Conservation (phyloP, 2,329 filamentous ascomycete species). For the Apiospora malaysiana region DNA sequence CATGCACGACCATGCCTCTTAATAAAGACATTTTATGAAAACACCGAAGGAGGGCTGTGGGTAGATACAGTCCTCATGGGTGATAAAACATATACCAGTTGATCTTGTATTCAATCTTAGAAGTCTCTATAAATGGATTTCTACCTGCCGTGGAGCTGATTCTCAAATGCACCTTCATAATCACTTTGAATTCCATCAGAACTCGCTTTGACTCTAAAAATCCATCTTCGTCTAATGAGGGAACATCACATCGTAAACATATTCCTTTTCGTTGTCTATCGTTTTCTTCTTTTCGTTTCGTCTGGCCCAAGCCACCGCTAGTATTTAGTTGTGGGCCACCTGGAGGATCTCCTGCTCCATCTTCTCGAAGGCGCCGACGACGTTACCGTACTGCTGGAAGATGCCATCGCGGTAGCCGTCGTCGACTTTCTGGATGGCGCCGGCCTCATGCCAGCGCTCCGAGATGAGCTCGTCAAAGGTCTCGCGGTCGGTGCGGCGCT, state of each 20-base stretch:
- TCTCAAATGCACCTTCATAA: constrained; percentile 1
- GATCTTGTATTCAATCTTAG: not conserved
- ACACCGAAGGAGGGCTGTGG: too few relatives aligned
- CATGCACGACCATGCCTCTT: not conserved
- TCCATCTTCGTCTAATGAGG: not conserved
- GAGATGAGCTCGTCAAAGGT: constrained; percentile 90
- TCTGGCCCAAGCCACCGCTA: too few relatives aligned
- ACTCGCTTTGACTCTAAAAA: not conserved
- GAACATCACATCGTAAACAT: not conserved
- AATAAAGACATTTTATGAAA: too few relatives aligned
- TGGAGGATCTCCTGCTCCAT: constrained; percentile 39
- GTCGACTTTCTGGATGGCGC: constrained; percentile 81
- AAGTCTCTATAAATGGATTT: not conserved
- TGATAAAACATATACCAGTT: not conserved
- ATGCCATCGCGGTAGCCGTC: constrained; percentile 77
- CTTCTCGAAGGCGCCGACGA: constrained; percentile 63
- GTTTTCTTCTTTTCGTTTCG: not conserved
- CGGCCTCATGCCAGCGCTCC: constrained; percentile 82
- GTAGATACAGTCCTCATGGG: not conserved
- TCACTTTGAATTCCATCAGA: not conserved
- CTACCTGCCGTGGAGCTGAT: constrained; percentile 2
- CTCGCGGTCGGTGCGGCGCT: constrained; percentile 66
- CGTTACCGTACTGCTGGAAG: constrained; percentile 79
- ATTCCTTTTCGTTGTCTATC: not conserved
- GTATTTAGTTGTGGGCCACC: constrained; percentile 37